Conservation (phyloP, 192 early-diverging fungal genomes). For the Gigaspora rosea region DNA sequence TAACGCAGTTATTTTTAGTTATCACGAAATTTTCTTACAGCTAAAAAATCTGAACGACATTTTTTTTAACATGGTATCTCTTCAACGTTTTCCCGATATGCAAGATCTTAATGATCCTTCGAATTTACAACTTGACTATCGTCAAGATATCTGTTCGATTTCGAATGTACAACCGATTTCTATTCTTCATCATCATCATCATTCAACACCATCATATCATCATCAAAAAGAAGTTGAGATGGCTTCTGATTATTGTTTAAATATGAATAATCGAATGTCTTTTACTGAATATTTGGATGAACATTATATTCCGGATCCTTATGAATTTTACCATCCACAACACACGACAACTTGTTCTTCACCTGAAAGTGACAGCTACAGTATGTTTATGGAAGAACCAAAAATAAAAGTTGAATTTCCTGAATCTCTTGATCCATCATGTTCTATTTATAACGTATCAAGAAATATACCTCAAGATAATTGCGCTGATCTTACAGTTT, state of each 20-base stretch:
- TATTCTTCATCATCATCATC: not conserved
- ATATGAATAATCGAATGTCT: not conserved
- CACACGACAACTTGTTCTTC: not conserved
- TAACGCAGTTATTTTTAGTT: too few species aligned
- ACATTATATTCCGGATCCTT: constrained; percentile 8
- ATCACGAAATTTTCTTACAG: too few species aligned
- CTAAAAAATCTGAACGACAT: too few species aligned
- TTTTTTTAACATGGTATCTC: not conserved
- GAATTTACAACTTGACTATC: not conserved
- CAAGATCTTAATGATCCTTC: not conserved
- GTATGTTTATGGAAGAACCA: not conserved
- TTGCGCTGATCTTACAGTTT: constrained; percentile 11
- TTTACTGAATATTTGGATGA: constrained; percentile 13
- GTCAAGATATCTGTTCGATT: not conserved
- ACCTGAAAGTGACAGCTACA: not conserved
- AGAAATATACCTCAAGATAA: not conserved
- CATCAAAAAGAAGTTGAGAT: not conserved
- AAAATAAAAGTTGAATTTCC: constrained; percentile 23
- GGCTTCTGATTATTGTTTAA: not conserved
- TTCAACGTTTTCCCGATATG: not conserved
- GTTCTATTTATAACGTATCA: constrained; percentile 3
- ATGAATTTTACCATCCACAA: not conserved
- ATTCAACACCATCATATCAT: not conserved
- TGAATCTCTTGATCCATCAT: not conserved
- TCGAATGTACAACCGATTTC: not conserved